Conservation (phyloP, 1,284 basidiomycete species). For the Trichosporon asahii region DNA sequence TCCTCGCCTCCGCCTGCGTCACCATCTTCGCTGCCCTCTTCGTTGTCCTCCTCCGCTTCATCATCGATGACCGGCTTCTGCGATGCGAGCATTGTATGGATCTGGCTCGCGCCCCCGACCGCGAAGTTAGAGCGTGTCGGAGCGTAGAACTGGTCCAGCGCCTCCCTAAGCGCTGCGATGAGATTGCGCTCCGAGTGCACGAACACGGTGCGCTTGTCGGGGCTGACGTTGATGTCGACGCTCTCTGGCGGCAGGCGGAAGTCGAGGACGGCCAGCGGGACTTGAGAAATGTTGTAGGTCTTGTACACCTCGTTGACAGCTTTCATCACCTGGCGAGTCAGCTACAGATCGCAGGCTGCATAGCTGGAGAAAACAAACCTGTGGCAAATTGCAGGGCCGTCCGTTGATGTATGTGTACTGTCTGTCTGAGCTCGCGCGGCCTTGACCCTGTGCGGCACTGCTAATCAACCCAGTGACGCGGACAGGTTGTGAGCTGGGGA, state of each 20-base stretch:
- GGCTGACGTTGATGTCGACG: constrained; percentile 93
- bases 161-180: constrained; percentile 69
- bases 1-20: not conserved
- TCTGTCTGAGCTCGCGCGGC: constrained; percentile 73
- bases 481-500: constrained; percentile 38
- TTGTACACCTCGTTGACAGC: constrained; percentile 86
- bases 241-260: constrained; percentile 74
- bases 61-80: constrained; percentile 18
- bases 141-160: constrained; percentile 64
- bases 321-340: constrained; percentile 64
- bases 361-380: too few relatives aligned
- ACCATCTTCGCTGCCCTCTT: constrained; percentile 17
- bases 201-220: constrained; percentile 93
- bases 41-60: constrained; percentile 9
- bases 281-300: constrained; percentile 73
- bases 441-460: constrained; percentile 54
- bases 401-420: constrained; percentile 96
- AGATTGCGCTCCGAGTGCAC: constrained; percentile 83
- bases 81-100: constrained; percentile 22
- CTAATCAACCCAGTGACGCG: constrained; percentile 46
- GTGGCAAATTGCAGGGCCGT: too few relatives aligned
- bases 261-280: constrained; percentile 79
- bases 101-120: constrained; percentile 53
- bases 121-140: constrained; percentile 67
- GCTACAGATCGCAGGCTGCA: constrained; percentile 60